These are phyloP conservation scores for Corylus americana DNA, from an alignment of 306 rosid genomes.

Conservation along the genomic window DNA sequence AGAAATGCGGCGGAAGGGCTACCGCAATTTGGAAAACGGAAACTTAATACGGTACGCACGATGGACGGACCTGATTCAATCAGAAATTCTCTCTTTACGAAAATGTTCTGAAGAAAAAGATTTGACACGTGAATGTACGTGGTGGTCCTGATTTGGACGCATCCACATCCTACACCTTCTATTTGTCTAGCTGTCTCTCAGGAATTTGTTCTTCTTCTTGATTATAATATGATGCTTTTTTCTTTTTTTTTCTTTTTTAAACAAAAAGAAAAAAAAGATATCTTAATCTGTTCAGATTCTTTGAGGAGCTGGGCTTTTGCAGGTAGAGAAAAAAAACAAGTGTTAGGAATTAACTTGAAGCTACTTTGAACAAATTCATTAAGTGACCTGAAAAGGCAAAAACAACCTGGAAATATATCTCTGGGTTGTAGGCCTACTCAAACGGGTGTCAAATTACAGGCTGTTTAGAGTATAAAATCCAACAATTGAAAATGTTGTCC, in stretches of 20 bases:
- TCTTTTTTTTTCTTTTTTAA: too few species aligned
- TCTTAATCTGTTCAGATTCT: not conserved
- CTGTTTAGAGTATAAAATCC: too few species aligned
- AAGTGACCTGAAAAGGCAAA: too few species aligned
- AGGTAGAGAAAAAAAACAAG: too few species aligned
- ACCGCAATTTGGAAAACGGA: not conserved
- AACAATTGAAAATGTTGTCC: too few species aligned
- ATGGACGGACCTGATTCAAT: constrained; percentile 11
- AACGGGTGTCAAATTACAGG: too few species aligned
- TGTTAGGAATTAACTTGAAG: too few species aligned
- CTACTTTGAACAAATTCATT: too few species aligned
- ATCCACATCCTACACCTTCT: not conserved
- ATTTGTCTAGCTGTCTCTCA: too few species aligned
- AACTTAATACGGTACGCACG: not conserved
- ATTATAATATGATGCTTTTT: too few species aligned
- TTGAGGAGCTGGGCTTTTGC: not conserved
- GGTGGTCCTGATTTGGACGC: not conserved
- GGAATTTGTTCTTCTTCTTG: not conserved
- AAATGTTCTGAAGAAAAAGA: not conserved
- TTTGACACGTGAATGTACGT: not conserved
- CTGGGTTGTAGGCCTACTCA: too few species aligned
- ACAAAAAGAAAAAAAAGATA: not conserved
- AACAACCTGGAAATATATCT: too few species aligned
- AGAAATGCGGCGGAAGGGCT: not conserved
- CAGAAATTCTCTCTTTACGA: not conserved